A percentile compares a stretch with the other conserved stretches of the same genome.
These are phyloP conservation scores for Populus tomentosa DNA, from an alignment of 441 rosid species.

Conservation along the genomic window DNA sequence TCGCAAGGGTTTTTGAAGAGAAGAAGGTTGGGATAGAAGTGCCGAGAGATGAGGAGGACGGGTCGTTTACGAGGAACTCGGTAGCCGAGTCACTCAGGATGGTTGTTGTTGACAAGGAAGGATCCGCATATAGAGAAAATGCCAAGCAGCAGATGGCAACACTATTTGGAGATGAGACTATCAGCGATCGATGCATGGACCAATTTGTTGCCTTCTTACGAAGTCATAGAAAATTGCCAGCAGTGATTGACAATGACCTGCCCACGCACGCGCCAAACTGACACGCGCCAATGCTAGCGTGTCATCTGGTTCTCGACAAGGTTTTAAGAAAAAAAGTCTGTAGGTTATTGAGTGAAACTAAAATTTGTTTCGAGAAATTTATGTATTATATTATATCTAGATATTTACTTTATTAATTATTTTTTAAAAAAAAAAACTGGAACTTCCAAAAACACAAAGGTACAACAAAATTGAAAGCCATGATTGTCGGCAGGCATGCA, in stretches of 20 bases:
- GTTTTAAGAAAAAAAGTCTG: too few species aligned
- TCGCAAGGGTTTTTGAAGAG: slow-evolving; percentile 13
- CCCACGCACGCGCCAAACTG: too few species aligned
- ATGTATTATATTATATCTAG: too few species aligned
- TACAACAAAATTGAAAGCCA: too few species aligned
- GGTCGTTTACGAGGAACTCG: slow-evolving; percentile 12
- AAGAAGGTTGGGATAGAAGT: slow-evolving; percentile 12
- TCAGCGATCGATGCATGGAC: background rate
- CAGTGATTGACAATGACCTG: background rate
- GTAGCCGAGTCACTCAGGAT: slow-evolving; percentile 19
- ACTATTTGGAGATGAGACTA: slow-evolving; percentile 1
- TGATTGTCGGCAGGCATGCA: too few species aligned
- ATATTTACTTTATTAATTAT: too few species aligned
- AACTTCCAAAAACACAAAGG: too few species aligned
- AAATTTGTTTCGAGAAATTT: too few species aligned
- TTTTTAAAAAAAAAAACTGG: too few species aligned
- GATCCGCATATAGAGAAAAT: slow-evolving; percentile 4
- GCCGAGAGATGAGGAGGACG: slow-evolving; percentile 11
- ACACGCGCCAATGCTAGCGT: too few species aligned
- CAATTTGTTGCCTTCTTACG: background rate
- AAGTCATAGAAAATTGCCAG: background rate
- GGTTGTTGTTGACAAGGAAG: slow-evolving; percentile 15
- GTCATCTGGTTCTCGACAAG: too few species aligned
- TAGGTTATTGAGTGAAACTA: too few species aligned
- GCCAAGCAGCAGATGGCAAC: slow-evolving; percentile 15